Base-by-base conservation (phyloP, 768 basidiomycete species). In the Leucocoprinus sp. region DNA sequence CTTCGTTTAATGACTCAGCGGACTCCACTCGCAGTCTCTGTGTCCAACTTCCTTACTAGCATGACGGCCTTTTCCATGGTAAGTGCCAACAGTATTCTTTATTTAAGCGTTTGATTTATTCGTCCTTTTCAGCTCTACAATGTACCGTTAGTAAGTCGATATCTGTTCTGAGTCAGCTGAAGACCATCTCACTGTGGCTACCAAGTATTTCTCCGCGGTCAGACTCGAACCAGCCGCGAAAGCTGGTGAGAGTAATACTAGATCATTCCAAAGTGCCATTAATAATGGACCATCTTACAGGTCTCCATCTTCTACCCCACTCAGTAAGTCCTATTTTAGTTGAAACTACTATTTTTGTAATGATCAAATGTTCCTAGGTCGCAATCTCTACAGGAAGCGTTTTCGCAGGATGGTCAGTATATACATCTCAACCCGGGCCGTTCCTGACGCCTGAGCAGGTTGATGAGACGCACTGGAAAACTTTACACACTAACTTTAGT, bases 241-340 rank as follows among this genome's bases (percentile, higher is more conserved):
- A 49, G 74, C 93, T 44, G 92, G 91, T 80, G 58, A 43, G 76
- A 60, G 43, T 44, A 47, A 18, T 40, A 42, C 42, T 37, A 50
- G 19, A 45, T 41, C 44, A 37, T 40, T 28, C 35, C 35, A 42
- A 23, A 19, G 48, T 48, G 39, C 42, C 47, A 36, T 48, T 18
- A 43, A 28, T 41, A 55, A 34, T 54, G 48, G 45, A 26, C 53
- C 51, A 31, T 52, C 37, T 33, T 51, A 53, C 54, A 88, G 87
- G 88, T 22, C 68, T 86, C 22, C 93, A 93, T 66, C 66, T 99
- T 17, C 65, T 98, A 28, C 92, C 93, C 18, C 93, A 95, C 65
- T 90, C 89, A 27, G 85, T 91, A 65, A 62, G 80, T 54, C 39
- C 34, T 24, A 34, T 38, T 35, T 27, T 39, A 26, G 38, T 51